Evolutionary conservation across 306 rosid genomes (phyloP).

Genomic region (Casuarina glauca): DNA sequence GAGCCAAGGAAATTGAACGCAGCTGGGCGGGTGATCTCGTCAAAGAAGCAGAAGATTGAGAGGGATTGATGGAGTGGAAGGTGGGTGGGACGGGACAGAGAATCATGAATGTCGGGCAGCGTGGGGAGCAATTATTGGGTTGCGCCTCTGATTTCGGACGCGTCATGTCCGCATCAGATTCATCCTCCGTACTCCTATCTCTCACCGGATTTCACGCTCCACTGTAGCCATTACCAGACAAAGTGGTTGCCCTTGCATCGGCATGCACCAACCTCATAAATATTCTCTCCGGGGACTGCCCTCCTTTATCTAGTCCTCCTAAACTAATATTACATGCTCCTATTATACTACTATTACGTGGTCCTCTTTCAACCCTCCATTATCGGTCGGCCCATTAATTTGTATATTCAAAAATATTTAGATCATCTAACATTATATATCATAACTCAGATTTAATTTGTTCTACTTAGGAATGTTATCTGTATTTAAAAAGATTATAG

Average conservation of each 20-base stretch:
- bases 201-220: slow-evolving; percentile 70
- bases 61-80: slow-evolving; percentile 24
- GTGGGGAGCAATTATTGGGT: slow-evolving; percentile 92
- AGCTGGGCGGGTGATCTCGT: slow-evolving; percentile 21
- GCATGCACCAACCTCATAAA: not conserved
- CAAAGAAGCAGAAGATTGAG: slow-evolving; percentile 16
- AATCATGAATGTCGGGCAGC: slow-evolving; percentile 87
- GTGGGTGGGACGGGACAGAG: slow-evolving; percentile 50
- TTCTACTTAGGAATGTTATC: too few species aligned
- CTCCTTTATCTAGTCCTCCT: too few species aligned
- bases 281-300: not conserved
- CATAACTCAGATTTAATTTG: too few species aligned
- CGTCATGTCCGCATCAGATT: slow-evolving; percentile 94
- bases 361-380: too few species aligned
- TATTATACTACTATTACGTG: too few species aligned
- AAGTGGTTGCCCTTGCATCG: slow-evolving; percentile 1
- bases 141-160: slow-evolving; percentile 89
- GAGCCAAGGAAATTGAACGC: slow-evolving; percentile 30
- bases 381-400: too few species aligned
- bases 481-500: too few species aligned
- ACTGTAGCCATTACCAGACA: slow-evolving; percentile 46
- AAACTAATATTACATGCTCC: too few species aligned
- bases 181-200: slow-evolving; percentile 48
- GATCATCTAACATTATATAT: too few species aligned
- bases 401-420: too few species aligned